Conservation (phyloP, 768 basidiomycete genomes). For the Boletus reticulatus region DNA sequence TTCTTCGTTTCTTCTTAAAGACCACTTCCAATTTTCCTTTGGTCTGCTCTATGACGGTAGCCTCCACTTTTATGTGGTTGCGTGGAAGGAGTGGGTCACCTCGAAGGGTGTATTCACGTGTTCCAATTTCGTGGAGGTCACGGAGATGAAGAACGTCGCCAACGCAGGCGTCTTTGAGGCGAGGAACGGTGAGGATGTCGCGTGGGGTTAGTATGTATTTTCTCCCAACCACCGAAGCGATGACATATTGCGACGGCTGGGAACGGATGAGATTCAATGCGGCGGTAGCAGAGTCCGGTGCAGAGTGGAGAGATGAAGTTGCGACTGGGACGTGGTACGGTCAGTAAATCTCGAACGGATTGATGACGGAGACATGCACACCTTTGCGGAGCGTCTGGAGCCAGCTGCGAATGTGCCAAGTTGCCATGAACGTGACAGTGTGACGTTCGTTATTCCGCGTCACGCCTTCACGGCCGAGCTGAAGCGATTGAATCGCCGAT, state of each 20-base stretch:
- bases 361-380: conserved; percentile 3
- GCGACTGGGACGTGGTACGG: conserved; percentile 9
- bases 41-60: conserved; percentile 97
- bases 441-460: conserved; percentile 6
- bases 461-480: conserved; percentile 7
- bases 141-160: conserved; percentile 83
- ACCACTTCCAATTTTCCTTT: conserved; percentile 90
- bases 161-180: conserved; percentile 78
- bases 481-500: conserved; percentile 30
- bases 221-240: conserved; percentile 82
- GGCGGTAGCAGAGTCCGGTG: conserved; percentile 44
- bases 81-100: conserved; percentile 70
- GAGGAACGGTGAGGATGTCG: conserved; percentile 92
- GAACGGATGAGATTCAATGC: conserved; percentile 84
- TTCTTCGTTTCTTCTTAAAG: conserved; percentile 97
- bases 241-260: conserved; percentile 89
- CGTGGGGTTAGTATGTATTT: conserved; percentile 88
- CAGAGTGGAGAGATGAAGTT: conserved; percentile 32
- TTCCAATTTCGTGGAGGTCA: conserved; percentile 91
- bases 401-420: conserved; percentile 22
- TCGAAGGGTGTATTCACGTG: conserved; percentile 90
- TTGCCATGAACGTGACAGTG: conserved; percentile 17
- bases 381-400: conserved; percentile 25
- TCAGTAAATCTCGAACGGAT: not conserved
- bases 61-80: conserved; percentile 67